Conservation (phyloP, 306 rosid species). For the Citrullus mucosospermus region DNA sequence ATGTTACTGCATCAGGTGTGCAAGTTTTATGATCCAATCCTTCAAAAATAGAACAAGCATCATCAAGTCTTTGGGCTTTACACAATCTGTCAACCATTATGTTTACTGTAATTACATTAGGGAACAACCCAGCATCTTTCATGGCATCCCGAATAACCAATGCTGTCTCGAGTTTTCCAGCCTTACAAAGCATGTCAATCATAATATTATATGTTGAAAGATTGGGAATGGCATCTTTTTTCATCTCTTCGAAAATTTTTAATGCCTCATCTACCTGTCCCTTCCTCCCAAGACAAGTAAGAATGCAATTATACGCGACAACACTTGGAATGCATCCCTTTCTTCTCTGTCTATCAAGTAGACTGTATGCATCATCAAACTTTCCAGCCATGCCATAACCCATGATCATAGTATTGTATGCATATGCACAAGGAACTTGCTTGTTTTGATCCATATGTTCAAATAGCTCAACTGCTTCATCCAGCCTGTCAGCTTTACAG, state of each 20-base stretch:
- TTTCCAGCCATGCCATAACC: slow-evolving; percentile 85
- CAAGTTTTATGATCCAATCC: slow-evolving; percentile 72
- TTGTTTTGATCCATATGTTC: slow-evolving; percentile 62
- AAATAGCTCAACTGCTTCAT: slow-evolving; percentile 69
- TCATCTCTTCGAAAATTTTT: slow-evolving; percentile 57
- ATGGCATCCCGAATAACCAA: slow-evolving; percentile 46
- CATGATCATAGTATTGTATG: slow-evolving; percentile 96
- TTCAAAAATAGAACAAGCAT: slow-evolving; percentile 75
- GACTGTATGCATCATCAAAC: slow-evolving; percentile 72
- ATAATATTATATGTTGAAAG: slow-evolving; percentile 70
- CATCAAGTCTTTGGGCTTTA: slow-evolving; percentile 75
- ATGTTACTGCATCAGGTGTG: slow-evolving; percentile 54
- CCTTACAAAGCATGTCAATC: slow-evolving; percentile 73
- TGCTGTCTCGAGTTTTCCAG: slow-evolving; percentile 57
- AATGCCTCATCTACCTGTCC: slow-evolving; percentile 64
- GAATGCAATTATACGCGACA: slow-evolving; percentile 73
- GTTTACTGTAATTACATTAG: slow-evolving; percentile 73
- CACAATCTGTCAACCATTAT: slow-evolving; percentile 85
- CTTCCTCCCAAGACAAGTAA: slow-evolving; percentile 74
- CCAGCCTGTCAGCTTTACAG: slow-evolving; percentile 64
- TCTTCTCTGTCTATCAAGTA: slow-evolving; percentile 81
- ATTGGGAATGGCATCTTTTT: slow-evolving; percentile 79
- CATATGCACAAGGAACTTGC: slow-evolving; percentile 89
- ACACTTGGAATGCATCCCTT: slow-evolving; percentile 84
- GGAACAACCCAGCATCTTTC: slow-evolving; percentile 81